Percentiles rank a stretch among this genome's conserved stretches.
Conservation (phyloP, 2,329 filamentous ascomycete genomes). For the Canariomyces notabilis region DNA sequence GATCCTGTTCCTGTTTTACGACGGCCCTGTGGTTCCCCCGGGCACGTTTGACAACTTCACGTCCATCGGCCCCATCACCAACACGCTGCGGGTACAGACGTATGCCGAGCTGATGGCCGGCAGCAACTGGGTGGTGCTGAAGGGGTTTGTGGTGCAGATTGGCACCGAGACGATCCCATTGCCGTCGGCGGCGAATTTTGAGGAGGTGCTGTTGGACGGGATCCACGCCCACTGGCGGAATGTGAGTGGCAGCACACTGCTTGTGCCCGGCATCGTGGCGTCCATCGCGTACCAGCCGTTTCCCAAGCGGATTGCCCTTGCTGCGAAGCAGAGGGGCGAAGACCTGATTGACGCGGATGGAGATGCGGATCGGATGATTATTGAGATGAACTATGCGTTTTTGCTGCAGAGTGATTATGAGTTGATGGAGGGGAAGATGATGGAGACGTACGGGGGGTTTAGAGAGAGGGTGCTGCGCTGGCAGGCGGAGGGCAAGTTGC, state of each 20-base stretch:
- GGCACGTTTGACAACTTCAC: slow-evolving; percentile 55
- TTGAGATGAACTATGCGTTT: slow-evolving; percentile 42
- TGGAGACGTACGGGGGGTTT: slow-evolving; percentile 33
- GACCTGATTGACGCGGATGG: slow-evolving; percentile 39
- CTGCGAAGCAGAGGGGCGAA: slow-evolving; percentile 30
- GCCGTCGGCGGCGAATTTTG: slow-evolving; percentile 10
- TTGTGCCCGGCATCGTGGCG: slow-evolving; percentile 17
- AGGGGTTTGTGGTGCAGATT: slow-evolving; percentile 22
- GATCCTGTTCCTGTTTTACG: slow-evolving; percentile 60
- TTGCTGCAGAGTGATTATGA: slow-evolving; percentile 26
- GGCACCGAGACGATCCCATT: slow-evolving; percentile 26
- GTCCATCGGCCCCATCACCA: slow-evolving; percentile 37
- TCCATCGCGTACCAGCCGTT: slow-evolving; percentile 28
- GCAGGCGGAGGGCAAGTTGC: slow-evolving; percentile 31
- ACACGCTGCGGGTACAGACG: slow-evolving; percentile 27
- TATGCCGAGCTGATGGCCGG: slow-evolving; percentile 27
- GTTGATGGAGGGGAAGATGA: slow-evolving; percentile 33
- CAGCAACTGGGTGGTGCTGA: slow-evolving; percentile 23
- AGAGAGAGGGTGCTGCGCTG: slow-evolving; percentile 28
- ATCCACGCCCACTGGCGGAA: slow-evolving; percentile 23
- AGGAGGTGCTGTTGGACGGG: slow-evolving; percentile 13
- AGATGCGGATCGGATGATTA: slow-evolving; percentile 35
- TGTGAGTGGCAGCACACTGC: slow-evolving; percentile 8
- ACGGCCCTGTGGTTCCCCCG: slow-evolving; percentile 48
- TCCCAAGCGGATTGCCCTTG: slow-evolving; percentile 32